Base-by-base conservation (phyloP, 2,329 filamentous ascomycete genomes). In the Nothopassalora personata region DNA sequence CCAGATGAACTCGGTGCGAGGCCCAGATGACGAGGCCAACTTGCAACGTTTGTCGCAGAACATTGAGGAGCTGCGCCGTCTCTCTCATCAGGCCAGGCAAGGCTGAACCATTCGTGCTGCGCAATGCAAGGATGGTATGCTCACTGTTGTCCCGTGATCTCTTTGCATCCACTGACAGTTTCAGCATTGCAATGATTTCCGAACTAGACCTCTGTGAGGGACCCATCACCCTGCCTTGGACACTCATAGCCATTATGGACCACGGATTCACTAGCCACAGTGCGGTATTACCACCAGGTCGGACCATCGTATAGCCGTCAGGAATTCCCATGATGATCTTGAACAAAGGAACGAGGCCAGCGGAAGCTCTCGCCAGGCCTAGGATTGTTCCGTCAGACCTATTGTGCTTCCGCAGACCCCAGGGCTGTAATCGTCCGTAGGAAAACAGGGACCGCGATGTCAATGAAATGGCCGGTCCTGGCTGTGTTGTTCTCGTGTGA, bases 71-170 rank as follows among this genome's bases (percentile, higher is more conserved):
- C 49, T 68, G 11, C 63, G 67, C 11, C 61, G 66, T 52, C 59
- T 67, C 18, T 67, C 66, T 11, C 56, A 68, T 19, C 66, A 67
- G 45, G 64, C 67, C 49, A 61, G 65, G 56, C 64, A 62, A 31
- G 66, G 67, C 63, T 70, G 67, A 70, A 64, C 9, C 36, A 52
- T 18, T 19, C 34, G 15, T n/a, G 39, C 19, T 50, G 28, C 48
- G 56, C 45, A 34, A 49, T 58, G 56, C 30, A 43, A 30, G 23
- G 19, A 49, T 54, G 39, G 49, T 51, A 51, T 11, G 49, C 34
- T 15, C 11, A 43, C 39, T n/a, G 31, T 43, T 3, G 7, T 4
- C 6, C 1, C 4, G 15, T 18, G 4, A n/a, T n/a, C 13, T n/a
- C 1, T 5, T n/a, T n/a, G 4, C 39, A 43, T 13, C 13, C 13